phyloP scores from a whole-genome alignment of 2,329 filamentous ascomycete species.

The Reticulascus tulasneorum region DNA sequence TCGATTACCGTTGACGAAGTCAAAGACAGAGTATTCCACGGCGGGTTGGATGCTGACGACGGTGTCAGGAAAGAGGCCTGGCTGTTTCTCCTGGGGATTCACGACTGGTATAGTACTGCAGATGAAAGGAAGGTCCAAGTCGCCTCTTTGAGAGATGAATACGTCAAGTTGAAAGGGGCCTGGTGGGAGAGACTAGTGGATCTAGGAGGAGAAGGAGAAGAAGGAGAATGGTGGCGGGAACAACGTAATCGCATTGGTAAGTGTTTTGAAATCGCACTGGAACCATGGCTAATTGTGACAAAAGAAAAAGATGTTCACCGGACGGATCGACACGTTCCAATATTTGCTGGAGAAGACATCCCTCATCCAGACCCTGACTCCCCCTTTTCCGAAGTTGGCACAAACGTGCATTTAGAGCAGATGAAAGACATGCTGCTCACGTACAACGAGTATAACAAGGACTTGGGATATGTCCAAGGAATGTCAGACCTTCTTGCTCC shows the following conservation, averaged over 20 bases:
- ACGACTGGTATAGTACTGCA: constrained; percentile 85
- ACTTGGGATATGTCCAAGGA: constrained; percentile 94
- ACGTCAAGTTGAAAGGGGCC: constrained; percentile 84
- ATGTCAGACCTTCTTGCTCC: constrained; percentile 97
- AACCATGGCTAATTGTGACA: constrained; percentile 16
- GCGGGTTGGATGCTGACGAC: constrained; percentile 82
- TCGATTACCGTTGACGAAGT: constrained; percentile 84
- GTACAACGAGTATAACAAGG: constrained; percentile 96
- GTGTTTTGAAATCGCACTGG: constrained; percentile 22
- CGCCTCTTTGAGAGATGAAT: constrained; percentile 86
- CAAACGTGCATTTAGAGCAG: constrained; percentile 96
- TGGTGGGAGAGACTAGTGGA: constrained; percentile 97
- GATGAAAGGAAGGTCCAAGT: constrained; percentile 81
- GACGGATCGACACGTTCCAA: constrained; percentile 89
- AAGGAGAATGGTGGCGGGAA: constrained; percentile 95
- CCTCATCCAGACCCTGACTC: constrained; percentile 95
- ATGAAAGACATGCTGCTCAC: constrained; percentile 99
- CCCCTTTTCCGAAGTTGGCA: constrained; percentile 87
- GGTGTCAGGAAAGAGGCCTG: constrained; percentile 94
- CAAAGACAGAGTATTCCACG: constrained; percentile 96
- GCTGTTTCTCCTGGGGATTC: constrained; percentile 88
- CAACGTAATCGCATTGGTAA: constrained; percentile 90
- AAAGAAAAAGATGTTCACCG: constrained; percentile 97
- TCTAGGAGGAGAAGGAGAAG: constrained; percentile 71
- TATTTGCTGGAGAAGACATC: constrained; percentile 94